phyloP scores from a whole-genome alignment of 1,284 basidiomycete genomes.

The Cronartium quercuum region DNA sequence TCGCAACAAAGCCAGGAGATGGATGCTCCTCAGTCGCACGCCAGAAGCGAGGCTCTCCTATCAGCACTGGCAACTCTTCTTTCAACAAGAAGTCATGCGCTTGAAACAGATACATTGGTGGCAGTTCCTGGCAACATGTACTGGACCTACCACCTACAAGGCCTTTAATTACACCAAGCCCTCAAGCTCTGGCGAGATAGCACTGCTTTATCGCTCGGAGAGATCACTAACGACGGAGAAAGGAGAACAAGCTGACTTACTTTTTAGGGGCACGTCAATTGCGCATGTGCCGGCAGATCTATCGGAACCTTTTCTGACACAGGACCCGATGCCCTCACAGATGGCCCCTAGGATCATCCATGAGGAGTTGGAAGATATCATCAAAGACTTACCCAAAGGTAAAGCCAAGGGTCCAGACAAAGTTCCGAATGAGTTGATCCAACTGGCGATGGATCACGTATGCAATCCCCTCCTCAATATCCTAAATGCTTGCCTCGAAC shows the following conservation, averaged over 20 bases:
- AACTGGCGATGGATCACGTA: too few relatives aligned
- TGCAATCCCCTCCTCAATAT: background rate
- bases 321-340: too few relatives aligned
- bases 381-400: too few relatives aligned
- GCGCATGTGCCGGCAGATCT: too few relatives aligned
- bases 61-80: background rate
- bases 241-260: background rate
- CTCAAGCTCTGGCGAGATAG: background rate
- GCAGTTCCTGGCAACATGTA: background rate
- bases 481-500: background rate
- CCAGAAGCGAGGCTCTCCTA: background rate
- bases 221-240: background rate
- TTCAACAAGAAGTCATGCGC: background rate
- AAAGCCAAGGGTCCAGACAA: too few relatives aligned
- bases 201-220: background rate
- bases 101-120: background rate
- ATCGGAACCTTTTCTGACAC: too few relatives aligned
- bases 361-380: too few relatives aligned
- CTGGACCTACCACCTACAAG: background rate
- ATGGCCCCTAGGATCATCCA: too few relatives aligned
- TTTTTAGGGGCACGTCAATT: conserved; percentile 12
- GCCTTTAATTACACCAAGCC: conserved; percentile 22
- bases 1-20: background rate
- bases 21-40: background rate
- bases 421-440: too few relatives aligned